phyloP scores from a whole-genome alignment of 768 basidiomycete species.

The Gymnopilus junonius region DNA sequence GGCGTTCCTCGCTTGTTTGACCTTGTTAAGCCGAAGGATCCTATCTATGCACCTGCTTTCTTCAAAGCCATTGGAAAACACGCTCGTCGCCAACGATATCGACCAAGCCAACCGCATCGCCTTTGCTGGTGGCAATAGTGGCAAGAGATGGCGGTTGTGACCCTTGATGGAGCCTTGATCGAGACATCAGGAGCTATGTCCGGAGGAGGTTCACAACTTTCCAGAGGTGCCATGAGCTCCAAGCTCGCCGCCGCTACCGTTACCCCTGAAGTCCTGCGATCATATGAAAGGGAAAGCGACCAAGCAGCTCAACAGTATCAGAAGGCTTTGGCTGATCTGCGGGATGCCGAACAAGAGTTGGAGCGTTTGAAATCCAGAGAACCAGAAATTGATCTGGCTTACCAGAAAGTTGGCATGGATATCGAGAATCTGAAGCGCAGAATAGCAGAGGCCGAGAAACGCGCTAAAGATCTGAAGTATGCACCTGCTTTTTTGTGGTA shows the following conservation, averaged over 20 bases:
- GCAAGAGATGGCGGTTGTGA: conserved; percentile 91
- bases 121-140: conserved; percentile 60
- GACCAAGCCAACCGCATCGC: conserved; percentile 96
- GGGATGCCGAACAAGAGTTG: conserved; percentile 63
- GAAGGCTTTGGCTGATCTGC: conserved; percentile 52
- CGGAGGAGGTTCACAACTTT: conserved; percentile 82
- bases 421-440: conserved; percentile 76
- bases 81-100: conserved; percentile 88
- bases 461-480: conserved; percentile 81
- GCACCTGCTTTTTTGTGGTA: conserved; percentile 28
- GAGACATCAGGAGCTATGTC: conserved; percentile 98
- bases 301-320: conserved; percentile 61
- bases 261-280: conserved; percentile 73
- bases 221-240: conserved; percentile 90
- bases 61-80: conserved; percentile 86
- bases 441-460: conserved; percentile 80
- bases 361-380: conserved; percentile 61
- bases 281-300: conserved; percentile 77
- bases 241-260: conserved; percentile 83
- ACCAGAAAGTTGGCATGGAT: conserved; percentile 85
- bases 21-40: conserved; percentile 91
- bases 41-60: conserved; percentile 84
- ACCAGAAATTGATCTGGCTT: conserved; percentile 78
- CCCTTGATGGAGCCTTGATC: conserved; percentile 90
- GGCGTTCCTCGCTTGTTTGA: conserved; percentile 92